Base-by-base conservation (phyloP, 345 rosid species). In the Trapa incisa region DNA sequence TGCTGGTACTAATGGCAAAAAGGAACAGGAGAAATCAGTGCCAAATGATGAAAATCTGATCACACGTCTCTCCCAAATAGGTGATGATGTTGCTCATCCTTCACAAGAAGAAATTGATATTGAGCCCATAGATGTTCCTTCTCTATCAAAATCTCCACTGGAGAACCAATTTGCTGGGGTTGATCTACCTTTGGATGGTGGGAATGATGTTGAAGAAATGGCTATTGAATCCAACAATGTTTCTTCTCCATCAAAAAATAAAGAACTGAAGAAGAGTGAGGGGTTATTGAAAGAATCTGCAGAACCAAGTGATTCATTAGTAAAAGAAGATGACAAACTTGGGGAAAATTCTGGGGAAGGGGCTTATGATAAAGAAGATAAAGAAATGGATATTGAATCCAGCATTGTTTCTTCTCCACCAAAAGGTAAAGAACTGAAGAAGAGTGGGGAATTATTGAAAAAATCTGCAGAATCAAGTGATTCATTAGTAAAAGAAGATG, bases 211-310 rank as follows among this genome's bases (percentile, higher is more conserved):
- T 45, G 48, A 69, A 62, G 67, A 35, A 69, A 61, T 42, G 32
- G 78, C 80, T 66, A 76, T 66, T 47, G 80, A 79, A 41, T 41
- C 76, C 45, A 58, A 33, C 0, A 29, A 52, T 38, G 56, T 43
- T 36, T 53, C 68, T 52, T 68, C 83, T 67, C 80, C 79, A 66
- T 37, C 61, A 50, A 67, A 72, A 72, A 64, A 57, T 36, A 65
- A 38, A 37, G 81, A 74, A 50, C 62, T 74, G 73, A 87, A 84
- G 85, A 86, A 77, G 79, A 86, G 80, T 72, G 87, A 81, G 70
- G 78, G 68, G 72, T 76, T 76, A 11, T 79, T 74, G 68, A 83
- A 84, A 74, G 86, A 77, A 82, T 72, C 76, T 53, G 77, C 61
- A 39, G 50, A 67, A 43, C 69, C 74, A 33, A 75, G 80, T 78